Percentiles rank a stretch among this genome's conserved stretches.
Evolutionary conservation across 257 asterid species (phyloP).

Genomic region (Fraxinus excelsior): DNA sequence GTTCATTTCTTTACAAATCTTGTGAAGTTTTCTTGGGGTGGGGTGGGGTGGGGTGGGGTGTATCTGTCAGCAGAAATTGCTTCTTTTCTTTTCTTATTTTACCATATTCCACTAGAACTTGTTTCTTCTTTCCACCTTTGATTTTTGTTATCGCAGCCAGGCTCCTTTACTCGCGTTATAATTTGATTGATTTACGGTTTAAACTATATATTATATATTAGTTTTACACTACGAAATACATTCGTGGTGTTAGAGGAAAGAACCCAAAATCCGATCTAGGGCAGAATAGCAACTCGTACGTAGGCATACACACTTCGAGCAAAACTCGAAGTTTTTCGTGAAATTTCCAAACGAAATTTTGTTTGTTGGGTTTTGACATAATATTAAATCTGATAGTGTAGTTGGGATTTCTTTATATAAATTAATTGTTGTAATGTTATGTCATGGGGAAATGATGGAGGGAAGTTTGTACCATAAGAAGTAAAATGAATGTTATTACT

Average conservation of each 20-base stretch:
- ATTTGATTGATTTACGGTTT: no score
- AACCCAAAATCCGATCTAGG: no score
- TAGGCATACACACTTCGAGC: no score
- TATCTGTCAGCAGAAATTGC: slow-evolving; percentile 31
- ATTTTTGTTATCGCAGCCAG: neutral
- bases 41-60: slow-evolving; percentile 21
- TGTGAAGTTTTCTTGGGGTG: slow-evolving; percentile 23
- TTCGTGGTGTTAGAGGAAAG: no score
- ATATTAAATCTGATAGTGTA: no score
- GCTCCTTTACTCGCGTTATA: no score
- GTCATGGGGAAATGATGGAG: slow-evolving; percentile 13
- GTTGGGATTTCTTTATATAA: neutral
- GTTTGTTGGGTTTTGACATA: neutral
- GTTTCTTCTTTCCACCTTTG: neutral
- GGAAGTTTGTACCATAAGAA: slow-evolving; percentile 28
- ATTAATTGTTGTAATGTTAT: slow-evolving; percentile 16
- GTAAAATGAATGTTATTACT: slow-evolving; percentile 31
- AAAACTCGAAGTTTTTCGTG: neutral
- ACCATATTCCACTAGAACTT: neutral
- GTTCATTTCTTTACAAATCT: slow-evolving; percentile 18
- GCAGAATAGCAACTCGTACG: no score
- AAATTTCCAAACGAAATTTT: no score
- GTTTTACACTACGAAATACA: no score
- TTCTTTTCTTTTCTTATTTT: slow-evolving; percentile 20
- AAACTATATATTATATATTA: no score